Conservation (phyloP, 1,284 basidiomycete genomes). For the Trametes pubescens region DNA sequence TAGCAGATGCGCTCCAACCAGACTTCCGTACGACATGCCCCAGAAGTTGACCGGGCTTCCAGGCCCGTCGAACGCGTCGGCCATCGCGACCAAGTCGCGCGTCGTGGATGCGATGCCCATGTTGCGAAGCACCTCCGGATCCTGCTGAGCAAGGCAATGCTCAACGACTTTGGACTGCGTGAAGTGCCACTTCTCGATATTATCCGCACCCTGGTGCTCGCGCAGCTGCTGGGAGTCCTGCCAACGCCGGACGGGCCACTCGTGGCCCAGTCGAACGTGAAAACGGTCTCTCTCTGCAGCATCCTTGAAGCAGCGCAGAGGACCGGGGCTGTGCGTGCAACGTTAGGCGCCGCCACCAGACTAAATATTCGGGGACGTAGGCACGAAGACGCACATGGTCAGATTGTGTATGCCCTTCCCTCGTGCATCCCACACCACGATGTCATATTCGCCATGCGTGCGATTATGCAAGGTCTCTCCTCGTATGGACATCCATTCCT, state of each 20-base stretch:
- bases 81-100: slow-evolving; percentile 26
- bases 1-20: slow-evolving; percentile 26
- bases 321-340: slow-evolving; percentile 7
- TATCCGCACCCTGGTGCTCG: slow-evolving; percentile 2
- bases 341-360: not conserved
- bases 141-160: slow-evolving; percentile 4
- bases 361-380: no score
- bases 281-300: slow-evolving; percentile 1
- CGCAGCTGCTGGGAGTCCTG: not conserved
- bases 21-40: slow-evolving; percentile 19
- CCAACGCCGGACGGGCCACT: not conserved
- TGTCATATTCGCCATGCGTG: slow-evolving; percentile 20
- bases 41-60: slow-evolving; percentile 24
- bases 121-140: slow-evolving; percentile 13
- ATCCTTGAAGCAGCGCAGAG: slow-evolving; percentile 13
- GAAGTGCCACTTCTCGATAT: slow-evolving; percentile 5
- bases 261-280: not conserved
- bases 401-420: slow-evolving; percentile 13
- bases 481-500: not conserved
- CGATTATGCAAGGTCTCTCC: slow-evolving; percentile 15
- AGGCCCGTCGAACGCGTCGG: slow-evolving; percentile 25
- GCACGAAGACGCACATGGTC: slow-evolving; percentile 6
- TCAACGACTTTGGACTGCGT: slow-evolving; percentile 13
- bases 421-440: slow-evolving; percentile 20
- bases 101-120: slow-evolving; percentile 26